These are phyloP conservation scores for Silene noctiflora DNA, from an alignment of 179 eudicot species.

Conservation along the genomic window DNA sequence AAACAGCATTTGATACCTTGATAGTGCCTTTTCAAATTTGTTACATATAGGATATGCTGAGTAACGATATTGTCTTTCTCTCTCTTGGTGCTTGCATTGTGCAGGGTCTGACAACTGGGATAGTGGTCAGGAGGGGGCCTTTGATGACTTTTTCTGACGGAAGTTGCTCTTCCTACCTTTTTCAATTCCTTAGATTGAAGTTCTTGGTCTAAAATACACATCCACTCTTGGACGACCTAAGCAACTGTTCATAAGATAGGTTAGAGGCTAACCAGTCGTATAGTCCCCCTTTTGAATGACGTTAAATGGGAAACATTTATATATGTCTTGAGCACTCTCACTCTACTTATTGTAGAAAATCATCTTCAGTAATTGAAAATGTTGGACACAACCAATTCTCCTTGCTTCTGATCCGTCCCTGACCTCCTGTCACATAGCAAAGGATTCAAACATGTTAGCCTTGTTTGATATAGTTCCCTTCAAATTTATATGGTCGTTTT, in stretches of 20 bases:
- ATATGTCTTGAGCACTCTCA: constrained; percentile 8
- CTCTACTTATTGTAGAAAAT: constrained; percentile 7
- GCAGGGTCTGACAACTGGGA: constrained; percentile 94
- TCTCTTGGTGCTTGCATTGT: constrained; percentile 67
- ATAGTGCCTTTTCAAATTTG: constrained; percentile 25
- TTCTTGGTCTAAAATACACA: constrained; percentile 30
- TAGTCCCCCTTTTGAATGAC: constrained; percentile 17
- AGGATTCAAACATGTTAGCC: constrained; percentile 7
- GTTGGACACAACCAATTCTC: constrained; percentile 6
- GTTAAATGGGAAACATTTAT: neutral
- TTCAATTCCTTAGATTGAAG: constrained; percentile 37
- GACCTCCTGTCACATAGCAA: constrained; percentile 16
- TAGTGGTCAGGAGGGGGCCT: constrained; percentile 95
- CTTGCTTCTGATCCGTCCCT: constrained; percentile 10
- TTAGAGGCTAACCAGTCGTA: constrained; percentile 22
- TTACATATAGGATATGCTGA: constrained; percentile 24
- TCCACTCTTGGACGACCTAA: constrained; percentile 24
- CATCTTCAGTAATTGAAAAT: constrained; percentile 8
- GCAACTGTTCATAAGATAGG: constrained; percentile 23
- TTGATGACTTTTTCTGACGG: constrained; percentile 94
- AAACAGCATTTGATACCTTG: constrained; percentile 21
- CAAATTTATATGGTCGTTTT: constrained; percentile 12
- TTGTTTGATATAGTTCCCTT: constrained; percentile 1
- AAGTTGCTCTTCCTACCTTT: constrained; percentile 46
- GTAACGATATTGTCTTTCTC: constrained; percentile 42